Base-by-base conservation (phyloP, 1,139 yeast genomes). In the Pichia inconspicua region DNA sequence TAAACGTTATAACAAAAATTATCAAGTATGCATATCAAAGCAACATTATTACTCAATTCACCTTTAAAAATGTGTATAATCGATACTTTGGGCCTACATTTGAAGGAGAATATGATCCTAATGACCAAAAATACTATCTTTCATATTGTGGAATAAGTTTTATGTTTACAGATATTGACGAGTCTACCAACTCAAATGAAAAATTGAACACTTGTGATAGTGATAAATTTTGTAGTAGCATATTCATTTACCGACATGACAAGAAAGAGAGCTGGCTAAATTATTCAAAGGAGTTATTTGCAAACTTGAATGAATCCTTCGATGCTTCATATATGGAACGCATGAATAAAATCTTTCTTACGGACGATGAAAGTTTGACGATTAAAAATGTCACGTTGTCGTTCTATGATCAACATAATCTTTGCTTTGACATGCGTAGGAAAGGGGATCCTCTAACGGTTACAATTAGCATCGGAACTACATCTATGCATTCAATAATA, bases 41-140 rank as follows among this genome's bases (percentile, higher is more conserved):
- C 35, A 61, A 57, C 25, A 27, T 43, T 2, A 54, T 58, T 11
- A 2, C 67, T 64, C 34, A 66, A 63, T 36, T 56, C 17, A 55
- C 56, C 17, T 67, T 77, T 50, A 72, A 71, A 45, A 62, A 67
- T 32, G 68, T 80, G 8, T 80, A 80, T 61, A 78, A 79, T 56
- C 75, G 72, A 56, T 67, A 73, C 2, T 77, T 80, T 61, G 86
- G 86, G 0, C 84, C 84, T 2, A 80, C 85, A 0, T 77, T 75
- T 51, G 82, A 83, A 0, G 85, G 85, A 0, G 41, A 44, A 10
- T 40, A 49, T 25, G 56, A 58, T 34, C 1, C 4, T 2, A 15
- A 10, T 12, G 40, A 48, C 9, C 42, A 42, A 22, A 62, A 56
- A 43, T 77, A 75, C 53, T 61, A 70, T 7, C 62, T 80, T 31